These are phyloP conservation scores for Mycena capillaripes DNA, from an alignment of 768 basidiomycete genomes.

Conservation along the genomic window DNA sequence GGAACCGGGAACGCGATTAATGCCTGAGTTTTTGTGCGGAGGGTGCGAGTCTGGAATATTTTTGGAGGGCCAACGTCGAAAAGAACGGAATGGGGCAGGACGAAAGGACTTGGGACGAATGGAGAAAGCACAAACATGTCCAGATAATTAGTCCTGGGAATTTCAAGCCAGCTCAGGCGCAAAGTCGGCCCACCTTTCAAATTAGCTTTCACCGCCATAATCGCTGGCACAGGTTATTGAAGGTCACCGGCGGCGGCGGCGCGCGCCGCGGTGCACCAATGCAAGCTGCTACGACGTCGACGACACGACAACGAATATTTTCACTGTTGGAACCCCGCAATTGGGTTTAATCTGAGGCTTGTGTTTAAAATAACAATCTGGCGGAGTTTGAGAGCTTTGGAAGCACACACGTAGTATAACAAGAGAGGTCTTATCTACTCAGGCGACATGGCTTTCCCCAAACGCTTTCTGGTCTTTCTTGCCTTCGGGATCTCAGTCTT, in stretches of 20 bases:
- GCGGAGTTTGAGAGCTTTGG: constrained; percentile 14
- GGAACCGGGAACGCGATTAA: background rate
- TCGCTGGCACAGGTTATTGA: constrained; percentile 7
- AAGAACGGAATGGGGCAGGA: constrained; percentile 1
- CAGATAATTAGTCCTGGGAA: no score
- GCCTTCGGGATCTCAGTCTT: background rate
- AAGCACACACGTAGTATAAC: constrained; percentile 10
- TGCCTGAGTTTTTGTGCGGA: background rate
- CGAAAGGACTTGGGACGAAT: no score
- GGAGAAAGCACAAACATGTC: no score
- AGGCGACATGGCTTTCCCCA: background rate
- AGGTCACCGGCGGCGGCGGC: constrained; percentile 3
- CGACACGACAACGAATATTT: constrained; percentile 7
- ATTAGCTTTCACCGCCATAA: constrained; percentile 5
- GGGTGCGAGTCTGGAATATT: background rate
- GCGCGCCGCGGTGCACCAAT: background rate
- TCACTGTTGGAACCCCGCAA: background rate
- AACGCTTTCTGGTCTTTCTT: background rate
- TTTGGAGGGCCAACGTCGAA: background rate
- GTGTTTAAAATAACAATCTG: constrained; percentile 9
- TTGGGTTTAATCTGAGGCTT: constrained; percentile 2
- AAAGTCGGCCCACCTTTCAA: background rate
- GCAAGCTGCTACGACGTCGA: constrained; percentile 4
- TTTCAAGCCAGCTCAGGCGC: constrained; percentile 3
- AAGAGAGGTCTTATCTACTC: background rate